phyloP scores from a whole-genome alignment of 306 rosid species.

The apple (Malus domestica) region DNA sequence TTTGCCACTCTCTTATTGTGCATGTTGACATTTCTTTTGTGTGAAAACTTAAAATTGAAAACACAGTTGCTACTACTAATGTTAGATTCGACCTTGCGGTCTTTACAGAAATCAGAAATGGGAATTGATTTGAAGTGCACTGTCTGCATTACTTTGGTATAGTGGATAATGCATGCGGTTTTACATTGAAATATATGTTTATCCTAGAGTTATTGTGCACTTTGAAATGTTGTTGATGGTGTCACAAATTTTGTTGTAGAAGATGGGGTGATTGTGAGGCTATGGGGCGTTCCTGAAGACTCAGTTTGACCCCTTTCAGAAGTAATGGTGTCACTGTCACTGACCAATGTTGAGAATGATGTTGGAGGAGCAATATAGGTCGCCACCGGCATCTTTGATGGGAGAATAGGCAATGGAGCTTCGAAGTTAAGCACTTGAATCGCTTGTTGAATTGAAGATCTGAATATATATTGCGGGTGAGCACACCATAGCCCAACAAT shows the following conservation, averaged over 20 bases:
- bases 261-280: not conserved
- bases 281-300: not conserved
- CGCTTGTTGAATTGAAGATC: not conserved
- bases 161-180: too few species aligned
- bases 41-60: too few species aligned
- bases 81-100: too few species aligned
- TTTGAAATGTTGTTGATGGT: not conserved
- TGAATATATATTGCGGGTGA: not conserved
- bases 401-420: conserved; percentile 5
- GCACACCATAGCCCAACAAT: conserved; percentile 1
- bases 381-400: not conserved
- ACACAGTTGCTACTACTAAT: too few species aligned
- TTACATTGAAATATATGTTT: too few species aligned
- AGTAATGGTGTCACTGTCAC: not conserved
- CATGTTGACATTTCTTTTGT: too few species aligned
- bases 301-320: not conserved
- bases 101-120: too few species aligned
- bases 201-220: not conserved
- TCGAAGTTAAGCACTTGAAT: not conserved
- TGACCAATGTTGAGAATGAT: not conserved
- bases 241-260: not conserved
- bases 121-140: too few species aligned
- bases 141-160: too few species aligned
- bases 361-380: not conserved
- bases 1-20: too few species aligned